These are phyloP conservation scores for Globisporangium orthogonon DNA, from an alignment of 352 stramenopile species.

Conservation along the genomic window DNA sequence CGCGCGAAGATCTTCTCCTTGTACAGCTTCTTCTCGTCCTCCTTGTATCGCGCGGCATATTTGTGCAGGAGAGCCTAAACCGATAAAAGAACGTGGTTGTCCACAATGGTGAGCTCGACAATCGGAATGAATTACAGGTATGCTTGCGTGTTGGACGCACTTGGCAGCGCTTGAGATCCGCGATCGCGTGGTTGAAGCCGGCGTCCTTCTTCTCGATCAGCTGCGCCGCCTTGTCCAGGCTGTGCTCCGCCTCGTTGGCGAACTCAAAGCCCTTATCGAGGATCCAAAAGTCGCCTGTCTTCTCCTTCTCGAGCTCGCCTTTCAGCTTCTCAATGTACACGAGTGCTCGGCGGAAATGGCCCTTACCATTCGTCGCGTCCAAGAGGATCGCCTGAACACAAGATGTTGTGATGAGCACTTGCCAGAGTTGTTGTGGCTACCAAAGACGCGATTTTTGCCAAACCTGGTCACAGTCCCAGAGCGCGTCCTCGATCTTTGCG, in stretches of 20 bases:
- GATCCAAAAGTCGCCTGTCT: conserved; percentile 81
- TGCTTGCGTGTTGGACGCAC: conserved; percentile 15
- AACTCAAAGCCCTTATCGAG: conserved; percentile 82
- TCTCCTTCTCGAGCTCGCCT: conserved; percentile 71
- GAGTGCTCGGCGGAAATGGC: conserved; percentile 71
- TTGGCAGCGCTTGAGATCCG: conserved; percentile 66
- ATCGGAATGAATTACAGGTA: not conserved
- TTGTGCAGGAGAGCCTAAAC: conserved; percentile 40
- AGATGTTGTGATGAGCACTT: not conserved
- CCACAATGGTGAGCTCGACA: not conserved
- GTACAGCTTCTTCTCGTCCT: conserved; percentile 86
- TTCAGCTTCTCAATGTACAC: conserved; percentile 83
- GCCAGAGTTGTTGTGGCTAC: not conserved
- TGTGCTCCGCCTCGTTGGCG: conserved; percentile 60
- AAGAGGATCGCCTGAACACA: conserved; percentile 56
- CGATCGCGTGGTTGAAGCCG: conserved; percentile 45
- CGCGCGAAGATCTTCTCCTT: conserved; percentile 87
- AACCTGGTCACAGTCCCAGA: conserved; percentile 84
- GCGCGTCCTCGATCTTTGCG: conserved; percentile 72
- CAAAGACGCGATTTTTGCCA: not conserved
- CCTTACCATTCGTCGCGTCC: conserved; percentile 55
- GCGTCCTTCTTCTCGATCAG: conserved; percentile 37
- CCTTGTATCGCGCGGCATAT: conserved; percentile 68
- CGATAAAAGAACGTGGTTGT: too few species aligned
- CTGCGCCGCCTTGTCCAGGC: conserved; percentile 47